Evolutionary conservation across 306 rosid species (phyloP), one percentile per base, ranked within the genome.

Genomic region (Leucaena leucocephala): DNA sequence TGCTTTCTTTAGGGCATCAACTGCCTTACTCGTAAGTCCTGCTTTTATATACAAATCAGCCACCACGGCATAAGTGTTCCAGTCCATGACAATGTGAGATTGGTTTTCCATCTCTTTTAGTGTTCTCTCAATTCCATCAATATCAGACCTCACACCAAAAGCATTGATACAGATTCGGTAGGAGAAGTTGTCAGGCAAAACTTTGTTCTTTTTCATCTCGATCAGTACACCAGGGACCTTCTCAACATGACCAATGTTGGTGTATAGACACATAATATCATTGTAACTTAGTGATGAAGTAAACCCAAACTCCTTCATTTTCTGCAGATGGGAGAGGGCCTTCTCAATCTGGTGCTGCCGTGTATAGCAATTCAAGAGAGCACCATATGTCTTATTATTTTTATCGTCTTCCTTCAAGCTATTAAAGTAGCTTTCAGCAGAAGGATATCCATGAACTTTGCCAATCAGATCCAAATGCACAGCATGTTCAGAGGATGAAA

Each of bases 401-500:
- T 85, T 86, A 36, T 92, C 86, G 48, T 78, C 78, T 3, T 87
- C 89, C 81, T 81, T 90, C 84, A 95, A 85, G 69, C 76, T 75
- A 66, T 54, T 27, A 48, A 94, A 94, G 70, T 91, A 91, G 75
- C 39, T 84, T 82, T 95, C 98, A 0, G 96, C 94, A 7, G 83
- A 65, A 78, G 33, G 75, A 74, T 71, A 78, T 40, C 97, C 97
- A 0, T 78, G 87, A 70, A 94, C 97, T 80, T 80, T 90, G 52
- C 97, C 96, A 14, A 88, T 84, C 65, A 90, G 84, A 88, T 92
- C 96, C 88, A 95, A 87, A 81, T 95, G 97, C 90, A 92, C 94
- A 0, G 94, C 98, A 70, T 95, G 92, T 42, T 95, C 92, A n/a
- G 48, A 59, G 0, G 90, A 45, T 10, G 96, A 82, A 77, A 92